These are phyloP conservation scores for Alternaria consortialis DNA, from an alignment of 2,329 filamentous ascomycete genomes.

Conservation along the genomic window DNA sequence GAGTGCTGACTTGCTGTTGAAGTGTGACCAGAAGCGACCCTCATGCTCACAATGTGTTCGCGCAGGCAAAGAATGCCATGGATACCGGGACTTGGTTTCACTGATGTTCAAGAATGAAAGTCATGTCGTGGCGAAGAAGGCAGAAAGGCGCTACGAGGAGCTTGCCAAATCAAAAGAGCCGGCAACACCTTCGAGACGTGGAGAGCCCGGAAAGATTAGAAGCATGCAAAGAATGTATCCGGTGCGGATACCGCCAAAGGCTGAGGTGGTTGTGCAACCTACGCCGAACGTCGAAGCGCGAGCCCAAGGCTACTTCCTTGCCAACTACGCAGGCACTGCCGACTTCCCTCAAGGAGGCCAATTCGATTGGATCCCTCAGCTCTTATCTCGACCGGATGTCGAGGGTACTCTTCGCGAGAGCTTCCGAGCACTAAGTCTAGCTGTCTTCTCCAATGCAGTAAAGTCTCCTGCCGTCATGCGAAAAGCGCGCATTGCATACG, in stretches of 20 bases:
- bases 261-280: conserved; percentile 22
- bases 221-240: neutral
- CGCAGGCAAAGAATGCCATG: conserved; percentile 37
- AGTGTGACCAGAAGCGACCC: conserved; percentile 47
- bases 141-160: conserved; percentile 35
- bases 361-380: conserved; percentile 39
- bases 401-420: conserved; percentile 33
- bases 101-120: conserved; percentile 47
- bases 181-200: neutral
- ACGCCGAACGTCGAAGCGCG: conserved; percentile 40
- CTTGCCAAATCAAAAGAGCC: conserved; percentile 24
- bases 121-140: conserved; percentile 35
- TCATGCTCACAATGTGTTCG: conserved; percentile 46
- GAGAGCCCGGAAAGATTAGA: neutral
- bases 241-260: conserved; percentile 16
- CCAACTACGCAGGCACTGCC: conserved; percentile 39
- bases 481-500: conserved; percentile 38
- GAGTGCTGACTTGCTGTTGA: neutral
- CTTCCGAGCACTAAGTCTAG: conserved; percentile 36
- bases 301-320: conserved; percentile 41
- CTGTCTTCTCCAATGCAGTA: conserved; percentile 34
- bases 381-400: conserved; percentile 27
- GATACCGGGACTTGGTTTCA: conserved; percentile 42
- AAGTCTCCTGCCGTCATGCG: conserved; percentile 34
- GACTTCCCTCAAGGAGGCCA: conserved; percentile 35